Percentiles rank a stretch among this genome's conserved stretches.
Conservation (phyloP, 1,284 basidiomycete species). For the Peniophora sp. region DNA sequence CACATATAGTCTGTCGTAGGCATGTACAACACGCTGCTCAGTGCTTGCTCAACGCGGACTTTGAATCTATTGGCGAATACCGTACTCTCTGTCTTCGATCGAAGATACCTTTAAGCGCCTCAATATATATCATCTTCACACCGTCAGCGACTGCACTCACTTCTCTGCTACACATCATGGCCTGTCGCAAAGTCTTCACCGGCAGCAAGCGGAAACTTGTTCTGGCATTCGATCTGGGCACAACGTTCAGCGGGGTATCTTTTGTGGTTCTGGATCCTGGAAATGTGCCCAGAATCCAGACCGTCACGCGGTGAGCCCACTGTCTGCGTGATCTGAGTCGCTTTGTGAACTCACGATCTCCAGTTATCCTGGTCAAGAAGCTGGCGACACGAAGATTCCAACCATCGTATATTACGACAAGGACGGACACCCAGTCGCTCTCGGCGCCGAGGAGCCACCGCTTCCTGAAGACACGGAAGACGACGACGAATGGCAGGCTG, state of each 20-base stretch:
- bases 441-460: slow-evolving; percentile 25
- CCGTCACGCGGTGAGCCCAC: slow-evolving; percentile 8
- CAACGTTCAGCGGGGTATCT: slow-evolving; percentile 13
- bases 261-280: slow-evolving; percentile 15
- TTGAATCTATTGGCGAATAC: no score
- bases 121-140: no score
- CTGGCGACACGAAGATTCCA: slow-evolving; percentile 26
- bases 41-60: no score
- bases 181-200: not conserved
- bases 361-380: slow-evolving; percentile 7
- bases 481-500: slow-evolving; percentile 17
- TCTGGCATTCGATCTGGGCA: slow-evolving; percentile 13
- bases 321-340: not conserved
- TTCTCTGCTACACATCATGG: not conserved
- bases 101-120: no score
- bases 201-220: slow-evolving; percentile 9
- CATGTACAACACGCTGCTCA: no score
- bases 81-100: no score
- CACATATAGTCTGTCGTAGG: no score
- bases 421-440: slow-evolving; percentile 19
- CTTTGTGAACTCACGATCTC: not conserved
- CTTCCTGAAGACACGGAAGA: slow-evolving; percentile 18
- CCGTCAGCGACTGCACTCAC: no score
- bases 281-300: slow-evolving; percentile 10
- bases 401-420: slow-evolving; percentile 26